Evolutionary conservation across 371 early-diverging fungal species (phyloP).

Genomic region (Actinomucor elegans): DNA sequence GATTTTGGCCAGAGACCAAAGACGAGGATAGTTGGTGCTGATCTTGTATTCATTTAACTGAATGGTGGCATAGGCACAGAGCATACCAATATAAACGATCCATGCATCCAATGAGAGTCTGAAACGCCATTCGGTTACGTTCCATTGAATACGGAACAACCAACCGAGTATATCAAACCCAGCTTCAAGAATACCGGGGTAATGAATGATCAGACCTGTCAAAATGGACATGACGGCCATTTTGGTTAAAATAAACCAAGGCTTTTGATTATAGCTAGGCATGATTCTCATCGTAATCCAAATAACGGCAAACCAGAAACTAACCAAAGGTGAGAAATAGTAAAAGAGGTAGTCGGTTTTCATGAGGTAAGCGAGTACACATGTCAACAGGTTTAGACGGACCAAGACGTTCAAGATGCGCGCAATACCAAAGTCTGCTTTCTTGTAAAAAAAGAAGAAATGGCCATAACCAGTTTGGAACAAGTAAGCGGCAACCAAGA

Average conservation of each 20-base stretch:
- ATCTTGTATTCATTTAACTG: slow-evolving; percentile 42
- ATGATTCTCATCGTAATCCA: slow-evolving; percentile 65
- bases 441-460: slow-evolving; percentile 68
- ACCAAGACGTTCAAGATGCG: slow-evolving; percentile 64
- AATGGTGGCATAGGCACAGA: slow-evolving; percentile 46
- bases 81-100: slow-evolving; percentile 63
- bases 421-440: slow-evolving; percentile 61
- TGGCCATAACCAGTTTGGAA: slow-evolving; percentile 86
- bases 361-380: slow-evolving; percentile 66
- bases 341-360: slow-evolving; percentile 68
- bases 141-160: slow-evolving; percentile 56
- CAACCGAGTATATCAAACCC: slow-evolving; percentile 35
- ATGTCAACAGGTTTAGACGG: slow-evolving; percentile 69
- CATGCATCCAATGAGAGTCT: slow-evolving; percentile 60
- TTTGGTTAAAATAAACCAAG: slow-evolving; percentile 50
- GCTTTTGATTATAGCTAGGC: slow-evolving; percentile 42
- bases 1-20: slow-evolving; percentile 37
- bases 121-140: slow-evolving; percentile 66
- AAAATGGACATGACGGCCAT: slow-evolving; percentile 40
- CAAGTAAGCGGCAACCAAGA: slow-evolving; percentile 73
- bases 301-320: slow-evolving; percentile 68
- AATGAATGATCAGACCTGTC: slow-evolving; percentile 39
- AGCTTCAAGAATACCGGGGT: slow-evolving; percentile 42
- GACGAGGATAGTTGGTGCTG: slow-evolving; percentile 20
- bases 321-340: slow-evolving; percentile 76